Evolutionary conservation across 345 rosid genomes (phyloP), one percentile per base, ranked within the genome.

Genomic region (Hypericum androsaemum): DNA sequence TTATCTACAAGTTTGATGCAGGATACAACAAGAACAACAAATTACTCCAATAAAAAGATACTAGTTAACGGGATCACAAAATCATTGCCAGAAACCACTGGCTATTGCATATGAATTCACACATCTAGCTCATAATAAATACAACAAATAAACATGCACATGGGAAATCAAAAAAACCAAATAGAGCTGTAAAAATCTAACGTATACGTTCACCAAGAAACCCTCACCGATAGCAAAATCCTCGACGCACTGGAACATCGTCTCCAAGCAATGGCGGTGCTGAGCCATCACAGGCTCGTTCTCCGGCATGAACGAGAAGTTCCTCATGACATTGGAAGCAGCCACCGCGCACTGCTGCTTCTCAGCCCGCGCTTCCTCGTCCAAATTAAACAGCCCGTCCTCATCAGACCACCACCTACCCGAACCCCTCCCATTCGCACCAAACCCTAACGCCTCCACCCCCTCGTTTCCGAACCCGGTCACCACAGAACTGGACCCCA

Each of bases 271-370:
- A 74, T 92, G 98, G 38, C 98, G 84, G 69, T 88, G 86, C 66
- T 77, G 95, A 40, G 98, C 89, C 97, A 92, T 92, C 11, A 81
- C 71, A 53, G 73, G 80, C 73, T 92, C 98, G 60, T 88, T 92
- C 62, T 92, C 98, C 2, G 95, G 98, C 98, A 92, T 92, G 75
- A 92, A 92, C 39, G 98, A 88, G 68, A 88, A 88, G 63, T 92
- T 92, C 47, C 97, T 88, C 37, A 92, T 81, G 52, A 92, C 75
- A 61, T 92, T 92, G 12, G 98, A 88, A 56, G 95, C 95, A 52
- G 81, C 97, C 61, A 88, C 88, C 53, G 98, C 94, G 14, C 84
- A 81, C 57, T 76, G 88, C 71, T 92, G 98, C 72, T 78, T 88
- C 71, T 92, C 98, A 3, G 95, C 71, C 56, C 94, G 77, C 35